These are phyloP conservation scores for Citrus reticulata DNA, from an alignment of 345 rosid genomes.

Conservation along the genomic window DNA sequence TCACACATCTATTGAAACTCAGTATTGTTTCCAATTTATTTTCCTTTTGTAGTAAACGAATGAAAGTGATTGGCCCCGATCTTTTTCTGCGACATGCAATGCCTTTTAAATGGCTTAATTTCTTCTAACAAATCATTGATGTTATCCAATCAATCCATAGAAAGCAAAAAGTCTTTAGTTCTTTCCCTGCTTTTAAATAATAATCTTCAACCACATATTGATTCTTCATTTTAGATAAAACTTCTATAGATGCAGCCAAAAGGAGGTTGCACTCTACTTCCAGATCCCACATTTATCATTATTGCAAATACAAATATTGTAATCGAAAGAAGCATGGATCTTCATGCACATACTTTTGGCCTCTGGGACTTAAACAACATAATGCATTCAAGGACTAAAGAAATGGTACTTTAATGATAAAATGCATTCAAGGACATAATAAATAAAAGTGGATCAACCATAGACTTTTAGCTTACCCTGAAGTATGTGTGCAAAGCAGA, in stretches of 20 bases:
- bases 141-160: not conserved
- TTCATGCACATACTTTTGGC: not conserved
- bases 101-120: not conserved
- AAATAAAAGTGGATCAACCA: not conserved
- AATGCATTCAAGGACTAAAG: too few species aligned
- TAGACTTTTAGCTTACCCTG: slow-evolving; percentile 34
- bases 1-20: not conserved
- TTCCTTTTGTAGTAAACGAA: not conserved
- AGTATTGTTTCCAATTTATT: not conserved
- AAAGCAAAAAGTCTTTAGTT: not conserved
- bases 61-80: not conserved
- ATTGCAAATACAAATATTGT: not conserved
- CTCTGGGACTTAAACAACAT: slow-evolving; percentile 7
- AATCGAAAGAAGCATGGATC: not conserved
- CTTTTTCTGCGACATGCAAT: not conserved
- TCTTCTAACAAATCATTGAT: not conserved
- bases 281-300: not conserved
- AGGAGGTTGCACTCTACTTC: not conserved
- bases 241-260: not conserved
- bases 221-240: not conserved
- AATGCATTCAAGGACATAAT: not conserved
- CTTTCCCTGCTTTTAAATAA: not conserved
- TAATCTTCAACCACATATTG: not conserved
- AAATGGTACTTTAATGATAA: too few species aligned
- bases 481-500: slow-evolving; percentile 89